Conservation (phyloP, 345 rosid genomes). For the Acer yangbiense region DNA sequence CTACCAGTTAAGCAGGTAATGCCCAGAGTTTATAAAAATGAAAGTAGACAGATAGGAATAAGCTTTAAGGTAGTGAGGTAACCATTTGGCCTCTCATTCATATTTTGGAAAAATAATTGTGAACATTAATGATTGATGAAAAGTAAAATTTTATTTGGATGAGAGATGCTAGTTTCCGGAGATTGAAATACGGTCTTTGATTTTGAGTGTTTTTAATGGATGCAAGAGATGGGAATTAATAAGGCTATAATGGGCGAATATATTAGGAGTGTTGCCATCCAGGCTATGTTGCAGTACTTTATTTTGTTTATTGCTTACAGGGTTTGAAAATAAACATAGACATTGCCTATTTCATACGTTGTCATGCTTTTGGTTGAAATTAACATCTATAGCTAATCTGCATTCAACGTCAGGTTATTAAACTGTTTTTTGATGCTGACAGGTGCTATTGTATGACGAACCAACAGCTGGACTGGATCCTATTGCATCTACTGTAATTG, state of each 20-base stretch:
- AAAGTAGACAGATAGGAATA: neutral
- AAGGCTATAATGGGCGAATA: neutral
- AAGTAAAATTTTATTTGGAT: neutral
- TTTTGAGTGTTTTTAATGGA: neutral
- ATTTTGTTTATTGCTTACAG: neutral
- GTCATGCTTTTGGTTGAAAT: neutral
- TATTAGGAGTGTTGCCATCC: neutral
- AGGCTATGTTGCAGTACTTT: neutral
- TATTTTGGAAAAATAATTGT: neutral
- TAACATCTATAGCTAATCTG: neutral
- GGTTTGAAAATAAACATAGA: neutral
- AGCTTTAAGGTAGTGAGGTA: neutral
- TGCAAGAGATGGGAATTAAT: neutral
- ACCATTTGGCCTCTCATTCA: neutral
- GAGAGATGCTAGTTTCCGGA: neutral
- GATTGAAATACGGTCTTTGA: neutral
- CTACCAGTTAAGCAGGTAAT: neutral
- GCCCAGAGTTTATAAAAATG: neutral
- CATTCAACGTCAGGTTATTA: neutral
- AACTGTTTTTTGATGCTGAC: conserved; percentile 13
- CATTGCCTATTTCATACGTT: neutral
- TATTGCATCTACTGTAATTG: conserved; percentile 97
- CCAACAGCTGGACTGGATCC: conserved; percentile 99
- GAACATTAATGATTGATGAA: neutral
- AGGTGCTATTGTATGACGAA: conserved; percentile 92